Evolutionary conservation across 257 asterid genomes (phyloP), one percentile per base, ranked within the genome.

Genomic region (Gynochthodes officinalis): DNA sequence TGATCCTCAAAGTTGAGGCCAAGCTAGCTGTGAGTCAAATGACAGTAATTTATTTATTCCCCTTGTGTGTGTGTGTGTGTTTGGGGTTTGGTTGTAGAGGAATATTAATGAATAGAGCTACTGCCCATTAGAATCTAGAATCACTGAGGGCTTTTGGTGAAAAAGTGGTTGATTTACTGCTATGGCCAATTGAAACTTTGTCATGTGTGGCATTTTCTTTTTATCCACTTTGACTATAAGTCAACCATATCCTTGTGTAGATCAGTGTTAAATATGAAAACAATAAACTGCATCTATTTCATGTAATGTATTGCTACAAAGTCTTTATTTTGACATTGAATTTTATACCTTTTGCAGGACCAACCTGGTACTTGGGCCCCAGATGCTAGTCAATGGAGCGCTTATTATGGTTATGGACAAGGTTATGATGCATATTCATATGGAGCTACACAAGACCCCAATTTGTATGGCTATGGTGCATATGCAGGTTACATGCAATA

Each of bases 351-450:
- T 57, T 79, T 76, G 79, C 75, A 93, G 98, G 98, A 93, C 69
- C 82, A 59, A 66, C 32, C 87, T 61, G 90, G 94, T 64, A 44
- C 62, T 6, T 91, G 97, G 96, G 88, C 84, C 67, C 94, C 91
- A 23, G 98, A 93, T 85, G 91, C 97, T 71, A 89, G 76, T 73
- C 98, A 90, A 69, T 77, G 90, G 93, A 79, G 80, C 78, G 90
- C 92, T 75, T 93, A 93, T 83, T 93, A 93, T 85, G 94, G 88
- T 63, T 94, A 94, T 80, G 98, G 93, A 73, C 99, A 89, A 81
- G 95, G 98, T 77, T 94, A 94, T 74, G 98, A 94, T 83, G 85
- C 99, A 65, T 94, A 94, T 78, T 86, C 90, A 44, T 87, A 91
- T 83, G 97, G 89, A 73, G 89, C 87, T 77, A 28, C 95, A 8